Conservation (phyloP, 2,329 filamentous ascomycete genomes). For the Colletotrichum spaethianum region DNA sequence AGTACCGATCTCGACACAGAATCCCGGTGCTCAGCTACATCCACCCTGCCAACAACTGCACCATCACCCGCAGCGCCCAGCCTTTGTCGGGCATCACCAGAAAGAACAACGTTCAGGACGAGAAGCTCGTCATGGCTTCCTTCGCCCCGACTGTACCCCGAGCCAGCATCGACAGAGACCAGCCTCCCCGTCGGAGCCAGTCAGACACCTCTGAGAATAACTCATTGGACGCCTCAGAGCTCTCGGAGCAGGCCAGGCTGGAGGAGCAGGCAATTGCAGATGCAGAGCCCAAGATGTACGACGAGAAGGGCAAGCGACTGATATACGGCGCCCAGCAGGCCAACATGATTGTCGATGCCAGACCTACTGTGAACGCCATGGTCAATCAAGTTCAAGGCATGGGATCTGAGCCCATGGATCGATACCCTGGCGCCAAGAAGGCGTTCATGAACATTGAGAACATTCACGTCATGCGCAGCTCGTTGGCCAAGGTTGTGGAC, state of each 20-base stretch:
- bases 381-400: conserved; percentile 94
- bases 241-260: conserved; percentile 73
- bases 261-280: conserved; percentile 77
- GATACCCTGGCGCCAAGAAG: conserved; percentile 93
- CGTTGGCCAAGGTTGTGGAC: conserved; percentile 88
- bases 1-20: conserved; percentile 89
- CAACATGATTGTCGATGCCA: conserved; percentile 95
- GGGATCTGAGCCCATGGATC: conserved; percentile 97
- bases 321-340: conserved; percentile 94
- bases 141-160: conserved; percentile 78
- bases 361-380: conserved; percentile 93
- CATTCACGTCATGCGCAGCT: conserved; percentile 97
- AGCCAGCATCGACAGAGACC: conserved; percentile 51
- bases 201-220: conserved; percentile 59
- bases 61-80: conserved; percentile 95
- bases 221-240: conserved; percentile 60
- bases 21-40: conserved; percentile 94
- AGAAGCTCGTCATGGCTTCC: conserved; percentile 92
- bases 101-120: conserved; percentile 95
- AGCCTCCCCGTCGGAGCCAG: conserved; percentile 65
- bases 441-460: conserved; percentile 97
- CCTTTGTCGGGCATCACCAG: conserved; percentile 88
- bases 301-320: conserved; percentile 73
- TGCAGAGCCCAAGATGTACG: conserved; percentile 62
- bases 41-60: conserved; percentile 97